A percentile compares a stretch with the other conserved stretches of the same genome.
These are phyloP conservation scores for Lentinula detonsa DNA, from an alignment of 768 basidiomycete genomes.

Conservation along the genomic window DNA sequence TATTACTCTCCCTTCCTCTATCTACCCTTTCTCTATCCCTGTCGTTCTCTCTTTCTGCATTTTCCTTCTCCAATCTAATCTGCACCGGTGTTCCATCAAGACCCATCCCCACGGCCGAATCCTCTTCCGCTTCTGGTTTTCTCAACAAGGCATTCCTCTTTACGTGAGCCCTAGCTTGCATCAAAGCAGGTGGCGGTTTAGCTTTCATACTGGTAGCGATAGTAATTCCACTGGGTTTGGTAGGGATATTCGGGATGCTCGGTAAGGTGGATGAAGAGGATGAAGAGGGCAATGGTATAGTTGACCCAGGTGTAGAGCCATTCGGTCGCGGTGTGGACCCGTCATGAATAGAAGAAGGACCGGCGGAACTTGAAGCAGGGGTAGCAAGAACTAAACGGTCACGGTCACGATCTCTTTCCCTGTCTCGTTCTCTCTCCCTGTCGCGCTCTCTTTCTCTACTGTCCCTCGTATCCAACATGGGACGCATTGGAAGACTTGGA, in stretches of 20 bases:
- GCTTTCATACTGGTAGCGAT: neutral
- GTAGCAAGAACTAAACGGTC: neutral
- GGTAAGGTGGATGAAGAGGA: neutral
- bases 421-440: neutral
- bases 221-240: neutral
- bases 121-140: neutral
- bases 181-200: neutral
- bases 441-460: neutral
- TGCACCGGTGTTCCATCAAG: conserved; percentile 1
- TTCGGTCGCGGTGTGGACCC: neutral
- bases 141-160: neutral
- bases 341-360: neutral
- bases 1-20: conserved; percentile 1
- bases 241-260: neutral
- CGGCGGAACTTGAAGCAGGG: neutral
- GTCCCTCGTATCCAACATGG: conserved; percentile 1
- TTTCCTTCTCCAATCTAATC: conserved; percentile 2
- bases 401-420: neutral
- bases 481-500: conserved; percentile 5
- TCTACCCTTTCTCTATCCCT: conserved; percentile 5
- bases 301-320: neutral
- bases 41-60: neutral
- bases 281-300: neutral
- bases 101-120: neutral
- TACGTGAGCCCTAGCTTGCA: neutral